Base-by-base conservation (phyloP, 164 flowering plant species). In the Kalanchoe fedtschenkoi region DNA sequence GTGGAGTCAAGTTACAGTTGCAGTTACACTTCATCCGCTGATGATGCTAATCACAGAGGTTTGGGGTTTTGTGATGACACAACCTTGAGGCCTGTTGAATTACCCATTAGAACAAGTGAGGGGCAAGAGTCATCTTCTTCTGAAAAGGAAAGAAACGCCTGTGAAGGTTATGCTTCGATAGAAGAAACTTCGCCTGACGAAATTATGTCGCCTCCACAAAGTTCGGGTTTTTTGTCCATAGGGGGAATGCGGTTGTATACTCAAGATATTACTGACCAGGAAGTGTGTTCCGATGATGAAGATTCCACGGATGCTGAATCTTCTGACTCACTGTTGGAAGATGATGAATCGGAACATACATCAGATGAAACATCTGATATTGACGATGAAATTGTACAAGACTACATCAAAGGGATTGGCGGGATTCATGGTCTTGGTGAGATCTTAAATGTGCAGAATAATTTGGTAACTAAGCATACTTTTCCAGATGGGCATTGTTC, bases 391-490 rank as follows among this genome's bases (percentile, higher is more conserved):
- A 71, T 93, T 33, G 88, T 80, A 19, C 70, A 78, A 68, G 99
- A 93, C 78, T 90, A 93, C 62, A 63, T 88, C 62, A 83, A 87
- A 68, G 97, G 97, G 54, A 82, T 91, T 74, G 97, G 97, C 30
- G 96, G 97, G 43, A 68, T 72, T 33, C 14, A 47, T 47, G 55
- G 55, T 22, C 24, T 21, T 24, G 69, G 62, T n/a, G 76, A 71
- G 58, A 43, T 82, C 24, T 57, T 81, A 10, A 68, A 84, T 34
- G 63, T 79, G 42, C 76, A 81, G 67, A 80, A 82, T 84, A 73
- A 83, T 76, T 62, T 65, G 47, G 74, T 67, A 53, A 68, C 64
- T 14, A 42, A 24, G 60, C 64, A 77, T 59, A 73, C 70, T 69
- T 76, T n/a, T 16, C 78, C 78, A 15, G 80, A 75, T 68, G 80